Base-by-base conservation (phyloP, 2,329 filamentous ascomycete species). In the Fusarium oligoseptatum region DNA sequence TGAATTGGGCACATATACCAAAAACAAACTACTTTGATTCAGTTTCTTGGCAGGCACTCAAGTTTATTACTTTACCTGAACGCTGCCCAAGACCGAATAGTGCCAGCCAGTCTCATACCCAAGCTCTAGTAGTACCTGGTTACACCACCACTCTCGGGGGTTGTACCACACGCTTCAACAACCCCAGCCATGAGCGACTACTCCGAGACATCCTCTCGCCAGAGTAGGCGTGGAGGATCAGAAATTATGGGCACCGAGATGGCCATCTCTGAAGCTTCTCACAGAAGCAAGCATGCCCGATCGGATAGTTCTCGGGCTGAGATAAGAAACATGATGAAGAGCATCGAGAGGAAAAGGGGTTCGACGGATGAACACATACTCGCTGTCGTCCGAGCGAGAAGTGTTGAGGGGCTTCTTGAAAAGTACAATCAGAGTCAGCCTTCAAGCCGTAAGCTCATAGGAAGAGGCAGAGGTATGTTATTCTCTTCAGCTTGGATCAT, bases 241-340 rank as follows among this genome's bases (percentile, higher is more conserved):
- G 24, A 52, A 8, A n/a, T 29, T 12, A 32, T 17, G 11, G 27
- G 48, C 48, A 29, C 17, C 17, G 48, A 52, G 9, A 52, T 52
- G 48, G 1, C 27, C 10, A 52, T 52, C 48, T 52, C 48, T 52
- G 48, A 52, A 32, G 48, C 24, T 6, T 52, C 48, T 29, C 48
- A 52, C 48, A 52, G 48, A 52, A 52, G 48, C 14, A 48, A 24
- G 6, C 48, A 52, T 52, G 48, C 48, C 48, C 48, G 48, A 32
- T 32, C 48, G 17, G 48, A 52, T 32, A 52, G 48, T 32, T 52
- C 48, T 52, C 48, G 48, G 48, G 27, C 48, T n/a, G 48, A 52
- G 48, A 52, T 52, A 32, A 52, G 48, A 52, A 52, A 52, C 48
- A 52, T 52, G 48, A 29, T 52, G 27, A 52, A 32, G 48, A 52